Conservation (phyloP, 225 moss, liverwort and hornwort genomes). For the Straminergon stramineum region DNA sequence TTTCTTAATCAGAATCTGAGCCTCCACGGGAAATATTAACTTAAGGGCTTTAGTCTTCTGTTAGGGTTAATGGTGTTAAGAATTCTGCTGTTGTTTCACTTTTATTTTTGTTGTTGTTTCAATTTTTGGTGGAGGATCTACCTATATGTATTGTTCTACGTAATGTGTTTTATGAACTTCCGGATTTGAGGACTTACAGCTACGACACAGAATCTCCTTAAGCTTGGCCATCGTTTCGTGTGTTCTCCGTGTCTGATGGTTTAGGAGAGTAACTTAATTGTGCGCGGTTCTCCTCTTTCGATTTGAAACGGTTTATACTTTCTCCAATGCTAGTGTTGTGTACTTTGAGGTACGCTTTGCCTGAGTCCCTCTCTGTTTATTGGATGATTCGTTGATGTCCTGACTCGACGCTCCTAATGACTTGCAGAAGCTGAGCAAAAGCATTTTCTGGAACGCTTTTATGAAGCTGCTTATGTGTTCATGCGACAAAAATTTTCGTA, state of each 20-base stretch:
- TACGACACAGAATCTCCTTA: not conserved
- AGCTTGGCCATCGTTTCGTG: not conserved
- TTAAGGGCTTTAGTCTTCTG: not conserved
- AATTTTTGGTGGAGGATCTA: not conserved
- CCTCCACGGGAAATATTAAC: not conserved
- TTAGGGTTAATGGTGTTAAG: not conserved
- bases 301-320: not conserved
- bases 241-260: not conserved
- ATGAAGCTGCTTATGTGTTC: not conserved
- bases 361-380: not conserved
- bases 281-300: not conserved
- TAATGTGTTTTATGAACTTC: not conserved
- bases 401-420: not conserved
- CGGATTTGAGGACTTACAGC: not conserved
- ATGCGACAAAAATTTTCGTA: not conserved
- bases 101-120: not conserved
- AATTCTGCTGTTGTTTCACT: not conserved
- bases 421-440: constrained; percentile 9
- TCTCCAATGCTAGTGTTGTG: not conserved
- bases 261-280: not conserved
- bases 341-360: not conserved
- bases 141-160: not conserved
- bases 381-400: not conserved
- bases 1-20: not conserved
- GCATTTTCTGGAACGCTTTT: not conserved